Evolutionary conservation across 169 alveolate genomes (phyloP), one percentile per base, ranked within the genome.

Genomic region (Fabrea salina): DNA sequence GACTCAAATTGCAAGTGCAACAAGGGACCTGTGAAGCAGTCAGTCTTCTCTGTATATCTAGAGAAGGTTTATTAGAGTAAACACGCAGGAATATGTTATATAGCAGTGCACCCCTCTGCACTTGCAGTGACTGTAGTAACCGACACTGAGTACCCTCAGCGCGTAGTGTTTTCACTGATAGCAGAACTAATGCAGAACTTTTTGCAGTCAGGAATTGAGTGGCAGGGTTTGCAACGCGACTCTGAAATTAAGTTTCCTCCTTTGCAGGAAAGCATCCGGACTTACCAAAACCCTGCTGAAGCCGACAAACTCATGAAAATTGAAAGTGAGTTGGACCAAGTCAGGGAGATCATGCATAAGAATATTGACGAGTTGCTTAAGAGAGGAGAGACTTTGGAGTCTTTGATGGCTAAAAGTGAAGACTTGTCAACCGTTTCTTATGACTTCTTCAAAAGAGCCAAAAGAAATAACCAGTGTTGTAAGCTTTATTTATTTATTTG

Each of bases 331-430:
- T 89, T 97, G 72, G 97, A 95, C 58, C 98, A 97, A 86, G 98
- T 97, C 5, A 85, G 87, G 33, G 94, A 89, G 6, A 93, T 91
- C 51, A 85, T 91, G 95, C 89, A 86, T 66, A 85, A 74, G 44
- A 87, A 83, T 77, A 89, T 89, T 44, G 89, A 92, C 16, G 95
- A 96, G 79, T 54, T 97, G 22, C 90, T 97, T 77, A 96, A 94
- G 84, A 88, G 98, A 80, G 99, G 99, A 16, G 99, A 97, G 84
- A 94, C 92, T 51, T 89, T 97, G 30, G 99, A 97, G 78, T 90
- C 86, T 22, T 81, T 97, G 41, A 97, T 97, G 99, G 96, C 94
- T 53, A 94, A 95, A 83, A 88, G 96, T 51, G 91, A 93, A 47
- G 98, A 97, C 78, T 61, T 51, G 72, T 71, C 82, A 33, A 84